A percentile compares a stretch with the other conserved stretches of the same genome.
These are phyloP conservation scores for Paecilomyces niveus DNA, from an alignment of 2,329 filamentous ascomycete species.

Conservation along the genomic window DNA sequence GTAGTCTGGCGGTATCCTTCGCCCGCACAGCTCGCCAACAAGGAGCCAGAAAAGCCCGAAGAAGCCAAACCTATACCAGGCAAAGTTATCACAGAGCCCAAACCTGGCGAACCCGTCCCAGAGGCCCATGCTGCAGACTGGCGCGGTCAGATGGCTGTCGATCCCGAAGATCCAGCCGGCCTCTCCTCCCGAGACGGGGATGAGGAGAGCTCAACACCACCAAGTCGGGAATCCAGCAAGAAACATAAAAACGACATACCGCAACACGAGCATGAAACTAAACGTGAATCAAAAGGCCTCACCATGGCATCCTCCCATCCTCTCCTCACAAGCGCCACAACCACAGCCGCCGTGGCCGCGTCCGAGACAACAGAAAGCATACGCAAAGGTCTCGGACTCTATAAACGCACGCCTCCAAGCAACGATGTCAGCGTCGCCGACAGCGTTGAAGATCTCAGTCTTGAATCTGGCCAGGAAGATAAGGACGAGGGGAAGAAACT, in stretches of 20 bases:
- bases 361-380: conserved; percentile 12
- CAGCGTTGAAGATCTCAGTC: conserved; percentile 45
- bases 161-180: conserved; percentile 1
- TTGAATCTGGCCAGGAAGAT: conserved; percentile 16
- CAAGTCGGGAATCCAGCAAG: background rate
- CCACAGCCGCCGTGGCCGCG: background rate
- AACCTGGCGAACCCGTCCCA: conserved; percentile 59
- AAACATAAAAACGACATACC: background rate
- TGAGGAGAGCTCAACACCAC: background rate
- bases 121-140: conserved; percentile 68
- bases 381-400: conserved; percentile 61
- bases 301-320: conserved; percentile 4
- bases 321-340: conserved; percentile 6
- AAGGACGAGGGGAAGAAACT: conserved; percentile 12
- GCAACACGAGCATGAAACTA: background rate
- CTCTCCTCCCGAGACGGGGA: conserved; percentile 5
- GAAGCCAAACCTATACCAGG: conserved; percentile 13
- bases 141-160: conserved; percentile 49
- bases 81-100: conserved; percentile 57
- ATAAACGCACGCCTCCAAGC: conserved; percentile 58
- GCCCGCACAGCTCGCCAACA: conserved; percentile 8
- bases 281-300: conserved; percentile 18
- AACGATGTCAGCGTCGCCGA: conserved; percentile 64
- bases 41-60: conserved; percentile 13
- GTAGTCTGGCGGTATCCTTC: conserved; percentile 67